Evolutionary conservation across 1,139 yeast species (phyloP), one percentile per base, ranked within the genome.

Genomic region (Meyerozyma smithsonii): DNA sequence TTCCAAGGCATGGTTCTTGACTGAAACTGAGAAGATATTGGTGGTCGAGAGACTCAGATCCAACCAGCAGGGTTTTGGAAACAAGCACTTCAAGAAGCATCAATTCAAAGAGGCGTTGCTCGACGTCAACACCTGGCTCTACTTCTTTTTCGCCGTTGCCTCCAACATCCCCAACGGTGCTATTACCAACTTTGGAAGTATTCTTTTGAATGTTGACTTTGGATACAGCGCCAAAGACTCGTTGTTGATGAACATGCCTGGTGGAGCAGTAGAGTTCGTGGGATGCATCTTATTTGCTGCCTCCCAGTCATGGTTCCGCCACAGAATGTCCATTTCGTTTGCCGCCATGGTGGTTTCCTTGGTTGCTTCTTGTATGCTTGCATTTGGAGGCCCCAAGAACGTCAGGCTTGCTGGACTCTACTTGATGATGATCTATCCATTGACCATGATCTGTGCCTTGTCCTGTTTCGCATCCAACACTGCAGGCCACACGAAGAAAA

Each of bases 401-500:
- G 42, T 42, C 11, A 42, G 36, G 33, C 37, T 43, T 12, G 35
- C 40, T 8, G 48, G 46, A 7, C 44, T 44, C 33, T 42, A 42
- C 30, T 37, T 46, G 34, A 33, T 46, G 40, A 17, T 32, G 16
- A 35, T 40, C 11, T 41, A 41, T 16, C 44, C 44, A 1, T 34
- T 42, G 3, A 38, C 45, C 12, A 30, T 14, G 15, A 71, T 77
- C 28, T 76, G 78, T 47, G 52, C 70, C 25, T 61, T 78, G 45
- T 62, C 78, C 16, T 58, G 67, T 39, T 63, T 79, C 38, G 62
- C 79, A 11, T 67, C 79, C 3, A 84, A 84, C 51, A 75, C 79
- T 8, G 83, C 88, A 3, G 92, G 92, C 15, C 80, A 79, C 50
- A 81, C 88, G 14, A 83, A 83, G 58, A 78, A 81, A 55, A 61